Conservation (phyloP, 805 yeast species). For the Hermanozyma aechmeae region DNA sequence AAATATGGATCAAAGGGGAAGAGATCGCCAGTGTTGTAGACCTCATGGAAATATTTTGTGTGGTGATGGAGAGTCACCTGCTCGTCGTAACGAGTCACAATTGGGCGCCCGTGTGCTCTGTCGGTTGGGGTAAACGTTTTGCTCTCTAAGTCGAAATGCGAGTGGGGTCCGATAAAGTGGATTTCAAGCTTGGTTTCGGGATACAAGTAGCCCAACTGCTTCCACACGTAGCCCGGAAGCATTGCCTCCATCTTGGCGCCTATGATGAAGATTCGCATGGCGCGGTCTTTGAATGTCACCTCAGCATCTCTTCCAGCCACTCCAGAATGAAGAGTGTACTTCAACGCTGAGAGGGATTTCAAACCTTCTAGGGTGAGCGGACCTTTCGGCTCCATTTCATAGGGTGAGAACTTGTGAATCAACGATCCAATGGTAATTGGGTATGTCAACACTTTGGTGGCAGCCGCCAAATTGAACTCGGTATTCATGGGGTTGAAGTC, state of each 20-base stretch:
- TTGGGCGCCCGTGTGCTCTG: slow-evolving; percentile 48
- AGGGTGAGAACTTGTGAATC: slow-evolving; percentile 80
- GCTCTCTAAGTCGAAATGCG: slow-evolving; percentile 61
- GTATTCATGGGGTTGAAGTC: slow-evolving; percentile 94
- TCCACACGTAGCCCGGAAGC: slow-evolving; percentile 93
- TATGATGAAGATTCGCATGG: slow-evolving; percentile 78
- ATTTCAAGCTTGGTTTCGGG: slow-evolving; percentile 78
- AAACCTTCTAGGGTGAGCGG: slow-evolving; percentile 88
- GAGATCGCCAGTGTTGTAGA: slow-evolving; percentile 87
- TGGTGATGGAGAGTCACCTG: slow-evolving; percentile 70
- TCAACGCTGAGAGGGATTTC: slow-evolving; percentile 84
- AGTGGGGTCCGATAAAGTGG: slow-evolving; percentile 92
- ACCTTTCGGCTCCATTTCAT: slow-evolving; percentile 71
- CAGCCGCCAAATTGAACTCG: slow-evolving; percentile 90
- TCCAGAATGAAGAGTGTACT: slow-evolving; percentile 81
- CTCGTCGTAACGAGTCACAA: slow-evolving; percentile 64
- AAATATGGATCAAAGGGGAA: slow-evolving; percentile 97
- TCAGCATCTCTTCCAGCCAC: slow-evolving; percentile 39
- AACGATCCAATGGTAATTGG: slow-evolving; percentile 85
- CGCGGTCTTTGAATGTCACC: slow-evolving; percentile 63
- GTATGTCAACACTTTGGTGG: slow-evolving; percentile 87
- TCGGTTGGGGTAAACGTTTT: slow-evolving; percentile 49
- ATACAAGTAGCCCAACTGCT: slow-evolving; percentile 77
- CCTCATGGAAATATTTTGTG: slow-evolving; percentile 84
- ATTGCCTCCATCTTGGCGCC: slow-evolving; percentile 93